These are phyloP conservation scores for Penicillium sp. DNA, from an alignment of 2,329 filamentous ascomycete species.

Conservation along the genomic window DNA sequence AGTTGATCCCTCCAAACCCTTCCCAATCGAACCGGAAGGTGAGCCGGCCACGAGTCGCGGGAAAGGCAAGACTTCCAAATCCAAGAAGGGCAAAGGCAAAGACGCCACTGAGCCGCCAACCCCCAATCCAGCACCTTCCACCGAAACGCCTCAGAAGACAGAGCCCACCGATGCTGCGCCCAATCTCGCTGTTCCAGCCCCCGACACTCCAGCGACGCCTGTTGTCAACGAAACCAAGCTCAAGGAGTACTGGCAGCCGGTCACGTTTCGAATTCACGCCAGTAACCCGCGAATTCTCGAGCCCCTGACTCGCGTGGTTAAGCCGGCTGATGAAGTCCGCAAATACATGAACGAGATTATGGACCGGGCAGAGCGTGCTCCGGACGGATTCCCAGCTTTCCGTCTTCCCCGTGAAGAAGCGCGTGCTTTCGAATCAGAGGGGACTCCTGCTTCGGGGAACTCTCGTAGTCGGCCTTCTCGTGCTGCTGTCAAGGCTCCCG, in stretches of 20 bases:
- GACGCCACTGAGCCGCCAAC: slow-evolving; percentile 6
- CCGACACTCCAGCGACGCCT: slow-evolving; percentile 10
- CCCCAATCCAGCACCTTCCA: slow-evolving; percentile 12
- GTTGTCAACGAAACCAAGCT: slow-evolving; percentile 23
- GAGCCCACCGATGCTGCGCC: slow-evolving; percentile 11
- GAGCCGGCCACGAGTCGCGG: slow-evolving; percentile 27
- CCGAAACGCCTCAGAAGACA: slow-evolving; percentile 18
- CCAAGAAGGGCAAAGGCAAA: slow-evolving; percentile 34
- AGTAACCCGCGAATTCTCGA: slow-evolving; percentile 50
- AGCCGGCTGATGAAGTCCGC: slow-evolving; percentile 49
- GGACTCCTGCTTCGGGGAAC: slow-evolving; percentile 19
- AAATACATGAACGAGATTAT: slow-evolving; percentile 55
- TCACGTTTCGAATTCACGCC: slow-evolving; percentile 55
- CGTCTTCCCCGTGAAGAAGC: slow-evolving; percentile 47
- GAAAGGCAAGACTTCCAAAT: slow-evolving; percentile 32
- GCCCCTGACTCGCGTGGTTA: slow-evolving; percentile 53
- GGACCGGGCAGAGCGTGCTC: slow-evolving; percentile 52
- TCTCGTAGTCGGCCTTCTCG: slow-evolving; percentile 22
- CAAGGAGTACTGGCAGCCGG: slow-evolving; percentile 48
- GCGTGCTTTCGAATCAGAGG: slow-evolving; percentile 26
- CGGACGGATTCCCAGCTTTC: slow-evolving; percentile 52
- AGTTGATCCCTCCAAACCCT: slow-evolving; percentile 37
- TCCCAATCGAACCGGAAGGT: slow-evolving; percentile 33
- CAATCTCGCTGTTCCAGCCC: slow-evolving; percentile 3
- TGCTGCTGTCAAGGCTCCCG: slow-evolving; percentile 16